These are phyloP conservation scores for Yamadazyma insecticola DNA, from an alignment of 805 yeast genomes.

Conservation along the genomic window DNA sequence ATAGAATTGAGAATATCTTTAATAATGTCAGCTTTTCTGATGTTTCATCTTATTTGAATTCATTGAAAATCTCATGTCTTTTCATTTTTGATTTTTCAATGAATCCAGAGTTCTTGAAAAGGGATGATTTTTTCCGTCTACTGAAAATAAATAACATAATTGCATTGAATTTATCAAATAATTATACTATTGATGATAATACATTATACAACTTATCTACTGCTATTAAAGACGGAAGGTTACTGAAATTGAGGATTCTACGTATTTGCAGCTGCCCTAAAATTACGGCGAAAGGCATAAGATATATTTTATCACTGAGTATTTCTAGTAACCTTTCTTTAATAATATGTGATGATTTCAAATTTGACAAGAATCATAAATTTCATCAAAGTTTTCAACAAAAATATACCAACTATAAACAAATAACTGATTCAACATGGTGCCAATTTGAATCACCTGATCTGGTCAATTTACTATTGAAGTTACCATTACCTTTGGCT, in stretches of 20 bases:
- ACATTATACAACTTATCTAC: slow-evolving; percentile 20
- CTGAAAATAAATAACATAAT: slow-evolving; percentile 23
- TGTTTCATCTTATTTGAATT: slow-evolving; percentile 15
- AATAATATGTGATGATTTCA: slow-evolving; percentile 16
- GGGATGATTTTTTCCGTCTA: slow-evolving; percentile 20
- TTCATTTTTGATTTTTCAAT: slow-evolving; percentile 26
- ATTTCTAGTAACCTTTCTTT: slow-evolving; percentile 4
- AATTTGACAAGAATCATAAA: too few species aligned
- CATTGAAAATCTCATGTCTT: slow-evolving; percentile 13
- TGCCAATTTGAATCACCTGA: too few species aligned
- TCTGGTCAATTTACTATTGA: too few species aligned
- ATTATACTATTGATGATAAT: slow-evolving; percentile 24
- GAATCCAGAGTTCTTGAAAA: slow-evolving; percentile 5
- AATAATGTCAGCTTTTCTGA: slow-evolving; percentile 22
- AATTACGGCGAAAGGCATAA: slow-evolving; percentile 10
- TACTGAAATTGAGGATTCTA: slow-evolving; percentile 18
- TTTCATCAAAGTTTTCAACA: too few species aligned
- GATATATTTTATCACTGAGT: too few species aligned
- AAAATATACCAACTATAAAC: too few species aligned
- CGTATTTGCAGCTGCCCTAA: slow-evolving; percentile 19
- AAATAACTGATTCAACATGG: too few species aligned
- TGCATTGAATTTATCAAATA: slow-evolving; percentile 29
- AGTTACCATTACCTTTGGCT: too few species aligned
- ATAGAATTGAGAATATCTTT: slow-evolving; percentile 34
- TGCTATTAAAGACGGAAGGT: slow-evolving; percentile 12